Evolutionary conservation across 2,329 filamentous ascomycete species (phyloP), one percentile per base, ranked within the genome.

Genomic region (Emmonsia crescens): DNA sequence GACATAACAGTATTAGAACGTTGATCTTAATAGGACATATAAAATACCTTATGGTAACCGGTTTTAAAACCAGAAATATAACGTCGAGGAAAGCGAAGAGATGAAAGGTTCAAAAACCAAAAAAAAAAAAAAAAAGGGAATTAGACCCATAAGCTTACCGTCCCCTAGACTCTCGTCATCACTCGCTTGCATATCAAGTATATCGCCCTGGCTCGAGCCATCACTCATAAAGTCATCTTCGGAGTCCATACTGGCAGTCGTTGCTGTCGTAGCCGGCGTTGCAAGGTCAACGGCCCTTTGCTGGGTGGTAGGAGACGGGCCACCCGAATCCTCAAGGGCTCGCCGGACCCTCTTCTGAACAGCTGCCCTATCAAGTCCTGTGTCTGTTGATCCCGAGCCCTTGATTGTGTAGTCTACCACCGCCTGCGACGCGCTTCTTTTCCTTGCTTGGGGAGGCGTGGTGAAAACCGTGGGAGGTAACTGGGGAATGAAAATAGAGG

Each of bases 191-290:
- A 71, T 75, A 52, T 72, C 89, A 65, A 88, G 82, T 63, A 90
- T 83, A 63, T 84, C 83, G 63, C 87, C 86, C 49, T 87, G 87
- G 71, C 89, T 96, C 49, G 89, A 93, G 68, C 87, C 81, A 71
- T 86, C 85, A 69, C 89, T 95, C 83, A 94, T 88, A 75, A 92
- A 92, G 64, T 96, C 93, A 71, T 96, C 91, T 69, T 97, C 93
- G 9, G 92, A 96, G 78, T 96, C 91, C 92, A 96, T 96, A 66
- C 80, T 83, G 42, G 77, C 67, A 27, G 79, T 78, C 59, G 72
- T 72, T 29, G n/a, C 57, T 29, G 24, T 61, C 8, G 59, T 48
- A 52, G 73, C 71, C 21, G 77, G 75, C n/a, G 52, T 55, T 24
- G 52, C 52, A 24, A 75, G 77, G 64, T 71, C 74, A 62, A 69